A percentile compares a stretch with the other conserved stretches of the same genome.
phyloP scores from a whole-genome alignment of 495 filamentous ascomycete species.

The Copromyces sp. region DNA sequence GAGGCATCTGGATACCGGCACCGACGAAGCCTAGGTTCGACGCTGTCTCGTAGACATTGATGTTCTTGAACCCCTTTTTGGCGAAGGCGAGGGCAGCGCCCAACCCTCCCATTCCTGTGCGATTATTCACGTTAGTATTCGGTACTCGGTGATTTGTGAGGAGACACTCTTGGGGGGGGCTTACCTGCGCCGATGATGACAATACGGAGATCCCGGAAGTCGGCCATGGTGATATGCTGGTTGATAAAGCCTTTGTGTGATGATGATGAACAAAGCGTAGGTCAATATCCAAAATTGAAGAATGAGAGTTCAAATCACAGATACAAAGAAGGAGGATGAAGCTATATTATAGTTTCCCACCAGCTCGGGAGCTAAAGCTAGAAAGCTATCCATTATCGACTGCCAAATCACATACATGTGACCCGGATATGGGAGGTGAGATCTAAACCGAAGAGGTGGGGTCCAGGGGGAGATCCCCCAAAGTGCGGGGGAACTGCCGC shows the following conservation, averaged over 20 bases:
- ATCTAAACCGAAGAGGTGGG: neutral
- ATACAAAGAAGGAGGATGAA: neutral
- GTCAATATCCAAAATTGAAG: neutral
- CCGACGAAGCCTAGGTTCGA: slow-evolving; percentile 71
- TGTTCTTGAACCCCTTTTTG: slow-evolving; percentile 59
- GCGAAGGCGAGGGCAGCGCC: slow-evolving; percentile 62
- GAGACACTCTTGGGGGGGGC: neutral
- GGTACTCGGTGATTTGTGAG: neutral
- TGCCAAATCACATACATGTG: neutral
- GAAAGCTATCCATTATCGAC: neutral
- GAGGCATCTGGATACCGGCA: slow-evolving; percentile 72
- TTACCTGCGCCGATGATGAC: slow-evolving; percentile 36
- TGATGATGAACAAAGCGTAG: neutral
- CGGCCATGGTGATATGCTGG: slow-evolving; percentile 22
- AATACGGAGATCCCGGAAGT: slow-evolving; percentile 31
- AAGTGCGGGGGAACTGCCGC: neutral
- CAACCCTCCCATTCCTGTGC: slow-evolving; percentile 65
- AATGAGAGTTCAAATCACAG: neutral
- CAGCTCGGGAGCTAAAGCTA: neutral
- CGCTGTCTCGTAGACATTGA: slow-evolving; percentile 64
- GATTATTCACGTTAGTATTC: slow-evolving; percentile 1
- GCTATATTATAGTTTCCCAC: neutral
- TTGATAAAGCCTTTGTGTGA: neutral
- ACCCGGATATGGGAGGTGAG: neutral
- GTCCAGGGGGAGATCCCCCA: neutral